Evolutionary conservation across 1,139 yeast species (phyloP).

Genomic region (Nadsonia commutata): DNA sequence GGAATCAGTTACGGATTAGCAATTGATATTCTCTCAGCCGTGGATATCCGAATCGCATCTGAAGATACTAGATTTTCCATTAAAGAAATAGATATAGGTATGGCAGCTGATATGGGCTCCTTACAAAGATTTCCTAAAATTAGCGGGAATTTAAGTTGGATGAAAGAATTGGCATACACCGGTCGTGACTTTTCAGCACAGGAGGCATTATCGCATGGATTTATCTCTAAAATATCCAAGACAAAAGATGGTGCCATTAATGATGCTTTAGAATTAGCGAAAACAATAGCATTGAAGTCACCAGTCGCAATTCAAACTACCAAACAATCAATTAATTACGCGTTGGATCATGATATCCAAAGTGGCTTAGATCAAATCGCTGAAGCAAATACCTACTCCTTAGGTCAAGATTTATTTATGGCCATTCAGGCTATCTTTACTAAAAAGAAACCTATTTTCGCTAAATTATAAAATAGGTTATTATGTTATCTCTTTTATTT

Average conservation of each 20-base stretch:
- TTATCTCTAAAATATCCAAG: constrained; percentile 35
- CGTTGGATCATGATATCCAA: constrained; percentile 31
- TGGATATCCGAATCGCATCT: constrained; percentile 44
- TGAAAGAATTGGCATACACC: constrained; percentile 49
- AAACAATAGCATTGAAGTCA: constrained; percentile 32
- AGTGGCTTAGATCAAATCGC: constrained; percentile 43
- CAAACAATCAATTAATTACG: constrained; percentile 40
- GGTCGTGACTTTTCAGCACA: constrained; percentile 41
- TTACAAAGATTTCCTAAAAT: constrained; percentile 51
- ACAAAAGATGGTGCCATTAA: constrained; percentile 37
- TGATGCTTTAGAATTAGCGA: constrained; percentile 37
- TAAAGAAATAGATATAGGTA: constrained; percentile 59
- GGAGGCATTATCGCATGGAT: constrained; percentile 45
- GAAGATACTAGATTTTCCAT: constrained; percentile 42
- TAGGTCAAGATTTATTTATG: constrained; percentile 23
- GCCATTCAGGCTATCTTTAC: constrained; percentile 20
- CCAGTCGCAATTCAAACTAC: constrained; percentile 57
- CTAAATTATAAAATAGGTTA: constrained; percentile 13
- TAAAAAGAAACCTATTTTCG: constrained; percentile 20
- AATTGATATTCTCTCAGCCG: constrained; percentile 47
- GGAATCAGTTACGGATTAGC: constrained; percentile 48
- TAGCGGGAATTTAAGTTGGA: constrained; percentile 42
- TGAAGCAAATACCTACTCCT: constrained; percentile 33
- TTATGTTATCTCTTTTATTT: too few relatives aligned
- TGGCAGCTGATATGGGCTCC: constrained; percentile 71